Conservation (phyloP, 2,329 filamentous ascomycete species). For the Rosellinia necatrix region DNA sequence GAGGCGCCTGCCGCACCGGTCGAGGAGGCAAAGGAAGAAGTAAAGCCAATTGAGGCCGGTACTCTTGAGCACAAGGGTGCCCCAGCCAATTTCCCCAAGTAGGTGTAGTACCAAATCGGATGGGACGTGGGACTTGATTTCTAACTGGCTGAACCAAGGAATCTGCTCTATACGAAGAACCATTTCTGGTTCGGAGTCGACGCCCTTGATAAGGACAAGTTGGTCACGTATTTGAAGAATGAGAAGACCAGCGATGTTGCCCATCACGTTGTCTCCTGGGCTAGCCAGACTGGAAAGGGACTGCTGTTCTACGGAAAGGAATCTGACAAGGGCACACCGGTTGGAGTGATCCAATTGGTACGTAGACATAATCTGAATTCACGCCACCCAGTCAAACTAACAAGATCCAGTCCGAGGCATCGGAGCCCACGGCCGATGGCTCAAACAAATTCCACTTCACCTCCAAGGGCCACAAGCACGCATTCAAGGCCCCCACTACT, state of each 20-base stretch:
- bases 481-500: slow-evolving; percentile 78
- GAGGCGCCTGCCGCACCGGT: slow-evolving; percentile 43
- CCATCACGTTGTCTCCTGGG: slow-evolving; percentile 85
- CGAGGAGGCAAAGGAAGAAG: slow-evolving; percentile 54
- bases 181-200: slow-evolving; percentile 87
- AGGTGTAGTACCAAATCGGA: slow-evolving; percentile 46
- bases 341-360: slow-evolving; percentile 85
- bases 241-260: slow-evolving; percentile 81
- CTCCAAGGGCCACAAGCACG: slow-evolving; percentile 86
- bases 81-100: slow-evolving; percentile 84
- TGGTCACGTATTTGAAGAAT: slow-evolving; percentile 78
- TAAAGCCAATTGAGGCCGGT: slow-evolving; percentile 79
- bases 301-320: slow-evolving; percentile 91
- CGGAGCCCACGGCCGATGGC: slow-evolving; percentile 76
- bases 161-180: slow-evolving; percentile 88
- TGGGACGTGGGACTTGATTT: background rate
- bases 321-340: slow-evolving; percentile 78
- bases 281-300: slow-evolving; percentile 91
- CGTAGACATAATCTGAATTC: slow-evolving; percentile 39
- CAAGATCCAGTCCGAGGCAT: slow-evolving; percentile 56
- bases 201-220: slow-evolving; percentile 72
- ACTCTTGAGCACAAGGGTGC: slow-evolving; percentile 87
- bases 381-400: slow-evolving; percentile 36
- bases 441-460: slow-evolving; percentile 84
- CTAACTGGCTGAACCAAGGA: slow-evolving; percentile 54